These are phyloP conservation scores for Populus pruinosa DNA, from an alignment of 345 rosid species.

Conservation along the genomic window DNA sequence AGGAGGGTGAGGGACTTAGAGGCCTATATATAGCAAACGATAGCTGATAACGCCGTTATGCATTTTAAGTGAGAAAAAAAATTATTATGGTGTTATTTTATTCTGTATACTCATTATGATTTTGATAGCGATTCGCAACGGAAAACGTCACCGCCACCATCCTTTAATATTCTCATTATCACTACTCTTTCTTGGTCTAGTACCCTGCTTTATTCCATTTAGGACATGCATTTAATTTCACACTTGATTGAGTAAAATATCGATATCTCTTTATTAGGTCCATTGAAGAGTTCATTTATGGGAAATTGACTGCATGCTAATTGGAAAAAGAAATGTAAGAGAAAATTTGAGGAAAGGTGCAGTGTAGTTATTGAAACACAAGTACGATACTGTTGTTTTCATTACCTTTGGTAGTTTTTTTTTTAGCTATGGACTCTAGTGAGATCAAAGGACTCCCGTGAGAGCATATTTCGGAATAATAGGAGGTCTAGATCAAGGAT, in stretches of 20 bases:
- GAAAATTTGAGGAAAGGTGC: neutral
- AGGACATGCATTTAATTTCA: conserved; percentile 3
- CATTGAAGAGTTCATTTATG: conserved; percentile 8
- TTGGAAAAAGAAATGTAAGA: neutral
- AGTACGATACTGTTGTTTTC: neutral
- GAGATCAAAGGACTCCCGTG: conserved; percentile 4
- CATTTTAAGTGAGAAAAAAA: neutral
- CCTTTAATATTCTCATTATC: conserved; percentile 3
- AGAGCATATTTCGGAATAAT: conserved; percentile 6
- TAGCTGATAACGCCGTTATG: conserved; percentile 49
- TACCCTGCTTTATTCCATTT: neutral
- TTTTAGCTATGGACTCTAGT: conserved; percentile 2
- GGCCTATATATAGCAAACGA: conserved; percentile 34
- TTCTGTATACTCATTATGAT: neutral
- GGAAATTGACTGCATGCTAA: conserved; percentile 11
- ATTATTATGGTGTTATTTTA: neutral
- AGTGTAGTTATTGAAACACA: neutral
- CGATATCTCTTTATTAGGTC: neutral
- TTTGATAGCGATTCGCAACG: conserved; percentile 17
- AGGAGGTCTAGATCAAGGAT: too few species aligned
- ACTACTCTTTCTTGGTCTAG: neutral
- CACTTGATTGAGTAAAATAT: neutral
- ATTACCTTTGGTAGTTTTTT: neutral
- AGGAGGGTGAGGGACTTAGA: conserved; percentile 1
- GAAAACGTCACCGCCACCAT: conserved; percentile 22